Base-by-base conservation (phyloP, 768 basidiomycete species). In the Hericium erinaceus region DNA sequence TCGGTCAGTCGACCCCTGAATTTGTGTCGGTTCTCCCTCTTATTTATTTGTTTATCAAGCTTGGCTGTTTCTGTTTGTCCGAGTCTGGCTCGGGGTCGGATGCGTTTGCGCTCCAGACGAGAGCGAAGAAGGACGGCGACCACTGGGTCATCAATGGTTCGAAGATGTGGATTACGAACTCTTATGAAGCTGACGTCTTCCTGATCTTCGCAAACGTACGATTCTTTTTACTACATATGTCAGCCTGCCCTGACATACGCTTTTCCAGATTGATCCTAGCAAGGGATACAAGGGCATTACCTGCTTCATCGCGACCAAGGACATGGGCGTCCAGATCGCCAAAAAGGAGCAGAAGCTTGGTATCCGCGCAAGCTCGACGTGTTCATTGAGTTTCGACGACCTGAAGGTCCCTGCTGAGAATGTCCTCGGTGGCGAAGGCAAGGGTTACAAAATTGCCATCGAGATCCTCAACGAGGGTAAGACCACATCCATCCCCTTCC, bases 161-260 rank as follows among this genome's bases (percentile, higher is more conserved):
- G 57, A 99, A 99, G 77, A 95, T 95, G 94, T 97, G 94, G 94
- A 97, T 98, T 59, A 95, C 94, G 24, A 98, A 98, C 72, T 95
- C 93, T 0, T 80, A 83, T 58, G 92, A 95, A 71, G 93, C 92
- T 1, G 90, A 93, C 49, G 79, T 95, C 41, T 90, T 89, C 76
- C 84, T 95, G 63, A 89, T 98, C 52, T 98, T 99, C 60, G 97
- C 97, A 54, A 99, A 92, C 60, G 92, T 93, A 57, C 58, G 81
- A 68, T n/a, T 56, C 38, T 54, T 38, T 40, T 28, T 28, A 28
- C 24, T 53, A 53, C 33, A 40, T 38, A 18, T 6, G 40, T 15
- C 6, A 6, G 12, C 13, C 9, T 9, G 41, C 11, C 38, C 37
- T 3, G 33, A 48, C n/a, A 50, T 13, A 18, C 51, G 6, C 20